Base-by-base conservation (phyloP, 768 basidiomycete genomes). In the Boletus insuetus region DNA sequence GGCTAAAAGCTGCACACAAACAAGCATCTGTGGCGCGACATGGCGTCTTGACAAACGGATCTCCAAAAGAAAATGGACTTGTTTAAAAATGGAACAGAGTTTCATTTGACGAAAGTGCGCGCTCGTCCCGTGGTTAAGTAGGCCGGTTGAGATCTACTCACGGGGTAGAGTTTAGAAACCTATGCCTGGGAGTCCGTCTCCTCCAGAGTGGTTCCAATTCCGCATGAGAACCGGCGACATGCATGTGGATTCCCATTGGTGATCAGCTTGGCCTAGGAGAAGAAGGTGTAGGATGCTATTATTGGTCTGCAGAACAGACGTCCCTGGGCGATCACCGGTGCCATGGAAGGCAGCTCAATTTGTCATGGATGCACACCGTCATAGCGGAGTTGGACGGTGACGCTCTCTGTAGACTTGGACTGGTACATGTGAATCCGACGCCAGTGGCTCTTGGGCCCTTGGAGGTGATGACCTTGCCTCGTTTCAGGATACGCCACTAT, bases 141-240 rank as follows among this genome's bases (percentile, higher is more conserved):
- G 13, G 39, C 49, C 46, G 40, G 37, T 47, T 38, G 20, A 55
- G 26, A 53, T 55, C 42, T 57, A 61, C 64, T 66, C 65, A 69
- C 61, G 41, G 41, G 38, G 34, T 5, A 31, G 24, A 44, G 48
- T 59, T 56, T 34, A 31, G 53, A 44, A 59, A 45, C 49, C 42
- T 46, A 35, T 48, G 61, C 61, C 55, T 67, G 67, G 56, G 66
- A 67, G 66, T 49, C 52, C 40, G 52, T 14, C 14, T 51, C 35
- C 24, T 59, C 58, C 7, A n/a, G 22, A 43, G 39, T 13, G 46
- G 49, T 53, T 43, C 56, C 43, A 55, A 46, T 47, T 55, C 51
- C 29, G 53, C 64, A 56, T 69, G 67, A 49, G 64, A 66, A 53
- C 46, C 51, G 46, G 55, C 11, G 31, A 51, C 49, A 35, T 34